phyloP scores from a whole-genome alignment of 371 early-diverging fungal species.

The Gilbertella persicaria region DNA sequence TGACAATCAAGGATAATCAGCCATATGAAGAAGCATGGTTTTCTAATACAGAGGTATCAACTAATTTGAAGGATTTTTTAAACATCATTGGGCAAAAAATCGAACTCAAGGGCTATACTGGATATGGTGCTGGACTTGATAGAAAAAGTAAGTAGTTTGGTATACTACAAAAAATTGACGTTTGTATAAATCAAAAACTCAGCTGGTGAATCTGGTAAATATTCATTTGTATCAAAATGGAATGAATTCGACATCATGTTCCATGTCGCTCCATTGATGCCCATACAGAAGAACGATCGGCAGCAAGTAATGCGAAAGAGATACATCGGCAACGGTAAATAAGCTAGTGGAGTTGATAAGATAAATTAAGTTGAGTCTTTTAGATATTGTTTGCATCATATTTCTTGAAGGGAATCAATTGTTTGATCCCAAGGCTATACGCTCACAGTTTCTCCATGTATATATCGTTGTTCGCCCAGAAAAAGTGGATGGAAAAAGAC shows the following conservation, averaged over 20 bases:
- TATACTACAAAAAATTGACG: too few relatives aligned
- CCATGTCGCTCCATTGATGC: constrained; percentile 81
- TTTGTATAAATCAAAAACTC: neutral
- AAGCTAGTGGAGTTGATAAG: neutral
- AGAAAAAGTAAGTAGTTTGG: constrained; percentile 62
- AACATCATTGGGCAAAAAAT: constrained; percentile 72
- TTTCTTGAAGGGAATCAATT: constrained; percentile 62
- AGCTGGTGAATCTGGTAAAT: constrained; percentile 70
- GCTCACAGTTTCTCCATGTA: constrained; percentile 73
- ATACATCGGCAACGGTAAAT: constrained; percentile 79
- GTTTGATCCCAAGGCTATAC: constrained; percentile 66
- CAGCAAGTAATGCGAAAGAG: constrained; percentile 83
- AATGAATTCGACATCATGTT: constrained; percentile 82
- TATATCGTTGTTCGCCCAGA: constrained; percentile 65
- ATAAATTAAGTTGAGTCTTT: neutral
- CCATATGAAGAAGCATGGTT: constrained; percentile 79
- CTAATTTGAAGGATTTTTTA: constrained; percentile 65
- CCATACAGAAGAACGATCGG: constrained; percentile 63
- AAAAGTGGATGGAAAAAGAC: constrained; percentile 20
- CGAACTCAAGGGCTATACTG: constrained; percentile 73
- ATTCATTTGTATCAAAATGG: constrained; percentile 77
- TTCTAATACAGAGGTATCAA: constrained; percentile 62
- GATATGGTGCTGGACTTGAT: constrained; percentile 85
- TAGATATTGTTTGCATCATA: constrained; percentile 73
- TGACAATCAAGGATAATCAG: constrained; percentile 66